Evolutionary conservation across 495 filamentous ascomycete species (phyloP), one percentile per base, ranked within the genome.

Genomic region (Trichoderma orchidacearum): DNA sequence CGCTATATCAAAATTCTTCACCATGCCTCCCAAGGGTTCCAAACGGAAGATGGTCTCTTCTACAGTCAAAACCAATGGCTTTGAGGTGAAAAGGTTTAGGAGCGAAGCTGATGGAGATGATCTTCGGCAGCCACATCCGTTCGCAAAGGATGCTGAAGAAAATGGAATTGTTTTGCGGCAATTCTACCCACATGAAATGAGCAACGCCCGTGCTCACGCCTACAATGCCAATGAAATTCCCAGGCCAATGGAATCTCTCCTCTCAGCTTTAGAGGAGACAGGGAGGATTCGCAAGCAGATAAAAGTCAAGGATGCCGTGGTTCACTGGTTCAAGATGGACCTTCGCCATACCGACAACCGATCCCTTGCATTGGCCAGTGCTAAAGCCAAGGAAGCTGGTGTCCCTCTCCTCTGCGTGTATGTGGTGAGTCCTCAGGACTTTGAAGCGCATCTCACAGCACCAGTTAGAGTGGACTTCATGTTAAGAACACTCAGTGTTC

Each of bases 281-380:
- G 62, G 67, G 0, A 56, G 68, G 1, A 59, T 59, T n/a, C 72
- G 82, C 0, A 59, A 67, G 27, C 63, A 68, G 0, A 72, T 84
- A 3, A 56, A 64, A 8, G 69, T 79, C 2, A 77, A 78, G 31
- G 72, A 80, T 28, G 82, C 84, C 0, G 88, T 96, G 0, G 80
- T 96, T 5, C 87, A 95, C 70, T 95, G 91, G 91, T 95, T 91
- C 71, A 93, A 94, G 67, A 82, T 80, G 56, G 90, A 95, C 66
- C 68, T 96, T 51, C 75, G 91, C 5, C 73, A 78, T 1, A 62
- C 70, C 5, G 91, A 96, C 62, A 96, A 96, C 62, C 83, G 83
- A 17, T 82, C 82, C 0, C 65, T 96, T 45, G 74, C 78, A 60
- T 65, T 80, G 58, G 91, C 90, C 3, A 83, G 76, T 38, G 72